Base-by-base conservation (phyloP, 2,329 filamentous ascomycete species). In the Fusarium fujikuroi region DNA sequence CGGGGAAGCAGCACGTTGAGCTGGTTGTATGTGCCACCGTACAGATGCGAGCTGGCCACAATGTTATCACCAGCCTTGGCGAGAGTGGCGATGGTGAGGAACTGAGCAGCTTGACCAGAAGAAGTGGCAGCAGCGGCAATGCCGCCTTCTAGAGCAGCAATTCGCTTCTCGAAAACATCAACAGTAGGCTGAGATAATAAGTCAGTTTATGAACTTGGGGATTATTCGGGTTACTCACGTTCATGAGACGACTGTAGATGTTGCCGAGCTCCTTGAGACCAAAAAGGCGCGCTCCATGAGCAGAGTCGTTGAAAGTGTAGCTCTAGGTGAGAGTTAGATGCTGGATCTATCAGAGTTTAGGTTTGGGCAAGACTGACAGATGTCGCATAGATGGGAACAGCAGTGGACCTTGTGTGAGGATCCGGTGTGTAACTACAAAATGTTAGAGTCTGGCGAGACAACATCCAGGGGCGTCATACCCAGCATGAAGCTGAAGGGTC, bases 21-120 rank as follows among this genome's bases (percentile, higher is more conserved):
- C 85, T 98, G 95, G 85, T 98, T 98, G 87, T 97, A 98, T 16
- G 95, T 98, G 81, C 95, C 95, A 74, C 95, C 95, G 83, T 98
- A 97, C 61, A 98, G 86, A 84, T 97, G 97, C 56, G 92, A 92
- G 10, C 95, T 97, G 19, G 94, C 92, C 57, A 98, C 89, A 76
- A 98, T 97, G 86, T 98, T 98, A 86, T 98, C 95, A 50, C 95
- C 95, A 0, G 91, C 88, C 69, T 94, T 90, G 8, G 94, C 94
- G 21, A 98, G 90, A 9, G 95, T 91, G 23, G 90, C 87, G 78
- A 98, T 92, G 61, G 94, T 87, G 87, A 98, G 95, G 86, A 98
- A 97, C 81, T 98, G 95, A 3, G 95, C 95, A 3, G 93, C 90
- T 83, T 97, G 95, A 62, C 95, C 95, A 1, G 95, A 97, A 0